Percentiles rank a stretch among this genome's conserved stretches.
phyloP scores from a whole-genome alignment of 2,329 filamentous ascomycete genomes.

The Penicillium freii region DNA sequence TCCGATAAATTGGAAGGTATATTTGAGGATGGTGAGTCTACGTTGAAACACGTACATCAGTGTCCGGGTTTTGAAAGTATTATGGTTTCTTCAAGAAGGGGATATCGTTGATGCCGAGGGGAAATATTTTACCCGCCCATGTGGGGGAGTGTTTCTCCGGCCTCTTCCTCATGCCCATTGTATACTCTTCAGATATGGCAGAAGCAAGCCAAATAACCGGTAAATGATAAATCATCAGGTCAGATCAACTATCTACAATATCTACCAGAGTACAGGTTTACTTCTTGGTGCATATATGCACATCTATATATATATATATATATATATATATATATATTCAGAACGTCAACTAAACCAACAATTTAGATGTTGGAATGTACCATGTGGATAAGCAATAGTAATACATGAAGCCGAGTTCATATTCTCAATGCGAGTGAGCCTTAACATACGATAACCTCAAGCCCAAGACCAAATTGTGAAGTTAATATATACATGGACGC shows the following conservation, averaged over 20 bases:
- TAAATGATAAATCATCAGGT: not conserved
- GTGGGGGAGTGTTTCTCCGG: constrained; percentile 10
- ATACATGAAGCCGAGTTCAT: not conserved
- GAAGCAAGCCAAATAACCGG: not conserved
- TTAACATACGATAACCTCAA: not conserved
- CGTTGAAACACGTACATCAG: not conserved
- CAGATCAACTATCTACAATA: not conserved
- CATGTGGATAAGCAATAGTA: not conserved
- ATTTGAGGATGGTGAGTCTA: not conserved
- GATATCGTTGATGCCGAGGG: not conserved
- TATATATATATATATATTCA: not conserved
- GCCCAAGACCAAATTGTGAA: not conserved
- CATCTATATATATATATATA: not conserved
- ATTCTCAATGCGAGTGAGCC: not conserved
- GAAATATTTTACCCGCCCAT: constrained; percentile 4
- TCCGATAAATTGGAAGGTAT: not conserved
- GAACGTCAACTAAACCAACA: not conserved
- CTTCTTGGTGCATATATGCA: not conserved
- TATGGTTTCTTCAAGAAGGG: not conserved
- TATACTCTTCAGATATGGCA: too few relatives aligned
- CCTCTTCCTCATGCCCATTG: not conserved
- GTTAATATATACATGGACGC: not conserved
- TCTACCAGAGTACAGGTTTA: not conserved
- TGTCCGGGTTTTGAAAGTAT: not conserved
- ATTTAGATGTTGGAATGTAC: not conserved